phyloP scores from a whole-genome alignment of 2,329 filamentous ascomycete species.

The Bipolaris bicolor region DNA sequence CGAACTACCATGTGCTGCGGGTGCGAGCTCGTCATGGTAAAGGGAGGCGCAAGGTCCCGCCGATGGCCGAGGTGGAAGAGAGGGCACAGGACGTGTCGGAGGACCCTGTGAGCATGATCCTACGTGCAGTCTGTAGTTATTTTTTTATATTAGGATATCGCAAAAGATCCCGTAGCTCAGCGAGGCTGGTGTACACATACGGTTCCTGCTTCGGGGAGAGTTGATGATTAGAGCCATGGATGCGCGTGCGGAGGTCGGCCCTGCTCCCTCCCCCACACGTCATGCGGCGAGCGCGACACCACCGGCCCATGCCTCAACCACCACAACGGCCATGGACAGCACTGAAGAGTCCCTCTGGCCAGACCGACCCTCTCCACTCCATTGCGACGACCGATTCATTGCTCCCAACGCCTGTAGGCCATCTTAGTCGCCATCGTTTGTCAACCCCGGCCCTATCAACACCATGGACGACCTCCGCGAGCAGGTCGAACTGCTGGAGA shows the following conservation, averaged over 20 bases:
- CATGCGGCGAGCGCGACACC: constrained; percentile 23
- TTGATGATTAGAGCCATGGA: background rate
- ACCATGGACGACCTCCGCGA: constrained; percentile 70
- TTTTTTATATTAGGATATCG: background rate
- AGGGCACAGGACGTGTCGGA: constrained; percentile 2
- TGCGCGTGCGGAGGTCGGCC: constrained; percentile 5
- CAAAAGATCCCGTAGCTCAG: background rate
- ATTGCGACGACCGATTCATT: constrained; percentile 1
- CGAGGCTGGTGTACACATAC: background rate
- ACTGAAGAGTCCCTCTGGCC: constrained; percentile 25
- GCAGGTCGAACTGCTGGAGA: constrained; percentile 75
- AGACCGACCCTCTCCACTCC: constrained; percentile 16
- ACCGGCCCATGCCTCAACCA: constrained; percentile 17
- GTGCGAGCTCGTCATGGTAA: constrained; percentile 27
- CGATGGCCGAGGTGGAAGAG: constrained; percentile 20
- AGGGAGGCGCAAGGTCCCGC: constrained; percentile 27
- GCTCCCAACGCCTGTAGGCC: background rate
- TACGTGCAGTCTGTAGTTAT: constrained; percentile 2
- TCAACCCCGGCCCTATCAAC: constrained; percentile 1
- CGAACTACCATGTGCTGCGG: constrained; percentile 11
- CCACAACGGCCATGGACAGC: constrained; percentile 33
- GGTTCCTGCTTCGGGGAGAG: too few species aligned
- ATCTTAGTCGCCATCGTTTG: constrained; percentile 14
- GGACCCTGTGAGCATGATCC: constrained; percentile 31
- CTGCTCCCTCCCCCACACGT: constrained; percentile 32